Evolutionary conservation across 495 filamentous ascomycete species (phyloP).

Genomic region (Neurospora pannonica): DNA sequence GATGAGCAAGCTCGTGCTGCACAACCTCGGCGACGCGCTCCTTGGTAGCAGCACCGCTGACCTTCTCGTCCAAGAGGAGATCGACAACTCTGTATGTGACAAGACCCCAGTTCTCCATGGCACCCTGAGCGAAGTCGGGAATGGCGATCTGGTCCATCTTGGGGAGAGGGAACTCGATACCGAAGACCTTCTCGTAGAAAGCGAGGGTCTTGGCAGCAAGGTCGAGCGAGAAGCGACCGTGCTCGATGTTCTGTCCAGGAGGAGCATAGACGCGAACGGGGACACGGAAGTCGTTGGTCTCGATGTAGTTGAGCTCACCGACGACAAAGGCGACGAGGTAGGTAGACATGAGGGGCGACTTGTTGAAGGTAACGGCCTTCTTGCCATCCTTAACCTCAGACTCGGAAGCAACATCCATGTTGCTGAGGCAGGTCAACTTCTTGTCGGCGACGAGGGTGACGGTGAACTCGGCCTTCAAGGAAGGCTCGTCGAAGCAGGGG

Average conservation of each 20-base stretch:
- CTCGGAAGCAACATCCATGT: conserved; percentile 68
- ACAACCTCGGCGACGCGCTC: conserved; percentile 90
- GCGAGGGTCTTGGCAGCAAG: conserved; percentile 57
- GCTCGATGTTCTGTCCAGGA: conserved; percentile 52
- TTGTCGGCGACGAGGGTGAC: conserved; percentile 67
- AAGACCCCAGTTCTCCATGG: conserved; percentile 99
- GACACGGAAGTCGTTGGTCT: conserved; percentile 64
- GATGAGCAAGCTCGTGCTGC: conserved; percentile 94
- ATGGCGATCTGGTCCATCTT: conserved; percentile 99
- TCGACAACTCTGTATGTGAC: conserved; percentile 93
- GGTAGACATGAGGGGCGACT: conserved; percentile 66
- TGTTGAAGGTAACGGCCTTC: conserved; percentile 67
- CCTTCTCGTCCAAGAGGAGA: conserved; percentile 85
- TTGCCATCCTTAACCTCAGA: conserved; percentile 48
- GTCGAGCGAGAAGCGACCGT: conserved; percentile 59
- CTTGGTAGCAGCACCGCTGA: conserved; percentile 81
- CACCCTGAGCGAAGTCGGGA: conserved; percentile 84
- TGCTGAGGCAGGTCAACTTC: conserved; percentile 64
- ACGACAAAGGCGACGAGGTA: conserved; percentile 70
- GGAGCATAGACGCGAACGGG: conserved; percentile 64
- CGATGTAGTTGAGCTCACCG: conserved; percentile 66
- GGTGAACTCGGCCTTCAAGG: conserved; percentile 64
- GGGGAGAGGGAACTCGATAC: conserved; percentile 53
- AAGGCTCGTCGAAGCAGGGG: conserved; percentile 72
- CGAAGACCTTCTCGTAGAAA: conserved; percentile 73